Conservation (phyloP, 139 green algal genomes). For the Axilococcus clingmanii region DNA sequence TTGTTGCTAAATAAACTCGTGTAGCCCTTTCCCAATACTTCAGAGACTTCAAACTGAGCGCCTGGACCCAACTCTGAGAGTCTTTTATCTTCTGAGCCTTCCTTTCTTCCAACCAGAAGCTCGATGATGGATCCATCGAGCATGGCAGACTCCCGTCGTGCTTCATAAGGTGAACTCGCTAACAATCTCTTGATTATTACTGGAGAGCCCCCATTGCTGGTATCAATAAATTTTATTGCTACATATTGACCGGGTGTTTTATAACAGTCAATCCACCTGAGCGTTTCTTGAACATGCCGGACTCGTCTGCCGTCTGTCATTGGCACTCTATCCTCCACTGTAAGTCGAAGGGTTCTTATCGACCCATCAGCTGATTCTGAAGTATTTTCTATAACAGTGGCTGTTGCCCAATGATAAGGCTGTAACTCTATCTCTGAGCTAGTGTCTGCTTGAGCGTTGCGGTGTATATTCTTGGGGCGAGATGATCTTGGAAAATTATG, state of each 20-base stretch:
- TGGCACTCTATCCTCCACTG: conserved; percentile 33
- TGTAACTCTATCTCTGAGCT: not conserved
- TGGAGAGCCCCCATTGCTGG: too few relatives aligned
- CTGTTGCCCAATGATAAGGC: too few relatives aligned
- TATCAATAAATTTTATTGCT: too few relatives aligned
- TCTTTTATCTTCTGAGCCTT: conserved; percentile 13
- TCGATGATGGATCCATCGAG: conserved; percentile 68
- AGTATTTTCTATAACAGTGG: conserved; percentile 40
- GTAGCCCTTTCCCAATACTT: conserved; percentile 58
- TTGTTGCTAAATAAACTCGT: conserved; percentile 56
- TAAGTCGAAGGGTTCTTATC: conserved; percentile 29
- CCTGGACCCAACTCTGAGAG: conserved; percentile 45
- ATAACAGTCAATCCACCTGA: not conserved
- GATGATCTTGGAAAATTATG: not conserved
- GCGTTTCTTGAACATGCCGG: conserved; percentile 32
- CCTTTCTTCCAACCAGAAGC: conserved; percentile 35
- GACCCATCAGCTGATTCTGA: conserved; percentile 26
- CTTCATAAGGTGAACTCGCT: conserved; percentile 49
- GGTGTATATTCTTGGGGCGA: not conserved
- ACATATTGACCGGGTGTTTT: not conserved
- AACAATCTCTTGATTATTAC: conserved; percentile 17
- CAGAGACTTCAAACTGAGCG: conserved; percentile 42
- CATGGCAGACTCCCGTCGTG: conserved; percentile 42
- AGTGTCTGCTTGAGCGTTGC: not conserved
- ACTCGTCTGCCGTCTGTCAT: conserved; percentile 56